Evolutionary conservation across 371 early-diverging fungal genomes (phyloP), one percentile per base, ranked within the genome.

Genomic region (Entomophthora muscae): DNA sequence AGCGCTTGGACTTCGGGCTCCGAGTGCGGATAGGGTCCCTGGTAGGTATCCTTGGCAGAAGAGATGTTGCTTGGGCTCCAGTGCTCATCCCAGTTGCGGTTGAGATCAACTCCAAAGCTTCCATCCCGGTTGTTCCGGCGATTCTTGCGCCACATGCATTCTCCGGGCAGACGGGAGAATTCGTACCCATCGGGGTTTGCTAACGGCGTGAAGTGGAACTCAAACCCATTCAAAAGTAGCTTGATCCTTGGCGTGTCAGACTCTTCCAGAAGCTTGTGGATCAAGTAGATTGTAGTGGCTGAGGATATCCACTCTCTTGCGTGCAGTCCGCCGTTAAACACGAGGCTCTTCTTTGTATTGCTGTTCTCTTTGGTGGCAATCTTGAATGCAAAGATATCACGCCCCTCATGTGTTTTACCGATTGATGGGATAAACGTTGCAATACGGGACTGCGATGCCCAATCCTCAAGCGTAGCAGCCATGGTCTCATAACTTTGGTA

Each of bases 11-110:
- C n/a, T n/a, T n/a, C n/a, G n/a, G n/a, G n/a, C n/a, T n/a, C n/a
- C n/a, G n/a, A n/a, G n/a, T n/a, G 17, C 1, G 77, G 75, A 13
- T 64, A 64, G 3, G 77, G 73, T 1, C 83, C 83, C 51, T 65
- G 74, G 70, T 80, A 83, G 23, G 73, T 74, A 52, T 81, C 81
- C 53, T 80, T 81, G 27, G 72, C 66, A n/a, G 10, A 10, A 21
- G 60, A 51, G 31, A 17, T 70, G 1, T 82, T 81, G 17, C 74
- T 77, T 33, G 72, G 68, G 27, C 57, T 22, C 60, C 60, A 59
- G 24, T 59, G 60, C 3, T 59, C 60, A 26, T 59, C 23, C n/a
- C n/a, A n/a, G n/a, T n/a, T n/a, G n/a, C n/a, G n/a, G n/a, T n/a
- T n/a, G n/a, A n/a, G n/a, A n/a, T 23, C 31, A 59, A 29, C 42